A percentile compares a stretch with the other conserved stretches of the same genome.
These are phyloP conservation scores for Rubroboletus satanas DNA, from an alignment of 768 basidiomycete genomes.

Conservation along the genomic window DNA sequence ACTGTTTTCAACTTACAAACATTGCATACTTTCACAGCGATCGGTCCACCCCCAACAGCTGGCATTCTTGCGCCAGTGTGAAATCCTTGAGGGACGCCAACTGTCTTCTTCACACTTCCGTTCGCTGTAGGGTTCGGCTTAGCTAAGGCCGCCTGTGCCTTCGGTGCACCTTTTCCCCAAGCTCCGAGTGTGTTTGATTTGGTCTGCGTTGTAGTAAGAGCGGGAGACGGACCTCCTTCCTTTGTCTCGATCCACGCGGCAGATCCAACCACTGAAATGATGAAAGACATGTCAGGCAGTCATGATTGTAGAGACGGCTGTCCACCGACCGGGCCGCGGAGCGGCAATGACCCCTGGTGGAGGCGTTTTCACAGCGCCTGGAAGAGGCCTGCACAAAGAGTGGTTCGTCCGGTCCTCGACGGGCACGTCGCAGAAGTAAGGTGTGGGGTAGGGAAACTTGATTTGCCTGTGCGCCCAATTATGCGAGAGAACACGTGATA, in stretches of 20 bases:
- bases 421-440: conserved; percentile 38
- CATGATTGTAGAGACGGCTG: not conserved
- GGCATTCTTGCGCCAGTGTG: conserved; percentile 11
- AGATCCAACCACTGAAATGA: conserved; percentile 28
- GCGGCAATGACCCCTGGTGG: conserved; percentile 23
- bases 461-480: conserved; percentile 24
- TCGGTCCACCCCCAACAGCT: conserved; percentile 27
- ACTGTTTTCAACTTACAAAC: conserved; percentile 23
- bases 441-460: conserved; percentile 39
- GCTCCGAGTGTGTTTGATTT: conserved; percentile 5
- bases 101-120: conserved; percentile 19
- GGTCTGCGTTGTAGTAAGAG: not conserved
- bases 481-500: not conserved
- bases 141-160: not conserved
- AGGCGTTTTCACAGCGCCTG: conserved; percentile 26
- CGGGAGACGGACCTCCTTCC: not conserved
- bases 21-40: conserved; percentile 26
- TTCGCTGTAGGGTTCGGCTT: conserved; percentile 18
- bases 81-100: conserved; percentile 2
- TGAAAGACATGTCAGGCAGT: conserved; percentile 1
- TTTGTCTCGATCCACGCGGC: conserved; percentile 22
- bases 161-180: conserved; percentile 20
- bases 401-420: conserved; percentile 36
- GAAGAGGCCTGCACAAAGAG: conserved; percentile 44
- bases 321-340: conserved; percentile 32